Conservation (phyloP, 768 basidiomycete genomes). For the Auricularia sp. region DNA sequence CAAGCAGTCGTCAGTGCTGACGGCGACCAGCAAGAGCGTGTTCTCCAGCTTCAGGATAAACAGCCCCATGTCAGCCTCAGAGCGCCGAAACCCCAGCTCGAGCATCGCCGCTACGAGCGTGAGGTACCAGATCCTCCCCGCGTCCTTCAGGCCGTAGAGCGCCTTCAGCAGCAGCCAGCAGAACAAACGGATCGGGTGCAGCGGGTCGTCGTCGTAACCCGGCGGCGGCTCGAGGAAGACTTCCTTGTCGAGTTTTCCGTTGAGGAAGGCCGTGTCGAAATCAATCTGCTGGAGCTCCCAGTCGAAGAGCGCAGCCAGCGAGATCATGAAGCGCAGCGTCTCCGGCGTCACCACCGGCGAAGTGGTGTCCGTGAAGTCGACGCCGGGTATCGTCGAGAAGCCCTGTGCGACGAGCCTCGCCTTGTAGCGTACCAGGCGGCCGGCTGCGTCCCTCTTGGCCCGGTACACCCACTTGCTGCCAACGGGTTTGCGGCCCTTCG, state of each 20-base stretch:
- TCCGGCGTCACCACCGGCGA: constrained; percentile 19
- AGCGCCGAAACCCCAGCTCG: constrained; percentile 21
- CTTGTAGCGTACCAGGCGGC: not conserved
- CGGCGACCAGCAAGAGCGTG: constrained; percentile 2
- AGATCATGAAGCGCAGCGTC: constrained; percentile 22
- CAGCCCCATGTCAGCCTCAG: not conserved
- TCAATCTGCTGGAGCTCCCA: constrained; percentile 34
- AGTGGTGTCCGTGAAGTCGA: constrained; percentile 19
- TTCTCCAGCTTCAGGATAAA: constrained; percentile 6
- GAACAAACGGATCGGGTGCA: constrained; percentile 5
- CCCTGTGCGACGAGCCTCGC: constrained; percentile 24
- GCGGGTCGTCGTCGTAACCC: constrained; percentile 5
- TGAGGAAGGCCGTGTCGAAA: constrained; percentile 34
- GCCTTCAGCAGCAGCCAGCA: constrained; percentile 15
- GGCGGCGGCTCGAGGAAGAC: constrained; percentile 13
- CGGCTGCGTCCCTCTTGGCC: not conserved
- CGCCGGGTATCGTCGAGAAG: constrained; percentile 20
- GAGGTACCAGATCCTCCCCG: constrained; percentile 27
- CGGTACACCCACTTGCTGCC: constrained; percentile 23
- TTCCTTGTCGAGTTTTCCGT: constrained; percentile 23
- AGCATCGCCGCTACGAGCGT: constrained; percentile 21
- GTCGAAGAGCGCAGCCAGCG: constrained; percentile 25
- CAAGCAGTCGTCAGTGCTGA: constrained; percentile 25
- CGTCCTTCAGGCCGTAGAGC: constrained; percentile 34
- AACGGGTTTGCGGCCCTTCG: constrained; percentile 7